These are phyloP conservation scores for Microascus cirrosus DNA, from an alignment of 2,329 filamentous ascomycete species.

Conservation along the genomic window DNA sequence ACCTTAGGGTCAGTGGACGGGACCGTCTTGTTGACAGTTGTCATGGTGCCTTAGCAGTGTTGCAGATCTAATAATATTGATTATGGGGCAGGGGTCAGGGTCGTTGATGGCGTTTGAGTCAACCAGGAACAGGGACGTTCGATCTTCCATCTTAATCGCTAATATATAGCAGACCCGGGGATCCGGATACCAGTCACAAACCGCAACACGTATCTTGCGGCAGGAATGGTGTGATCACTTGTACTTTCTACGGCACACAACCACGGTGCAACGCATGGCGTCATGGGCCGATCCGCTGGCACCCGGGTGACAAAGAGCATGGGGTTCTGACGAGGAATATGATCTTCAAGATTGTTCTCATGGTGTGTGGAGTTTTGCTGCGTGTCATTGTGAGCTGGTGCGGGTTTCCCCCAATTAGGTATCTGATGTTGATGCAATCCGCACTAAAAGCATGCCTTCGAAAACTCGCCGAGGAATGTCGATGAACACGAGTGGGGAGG, in stretches of 20 bases:
- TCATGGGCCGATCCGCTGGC: not conserved
- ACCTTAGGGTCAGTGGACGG: conserved; percentile 21
- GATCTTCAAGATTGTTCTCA: too few species aligned
- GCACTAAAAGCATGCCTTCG: not conserved
- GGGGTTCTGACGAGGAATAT: too few species aligned
- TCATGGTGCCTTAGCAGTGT: not conserved
- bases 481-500: not conserved
- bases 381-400: not conserved
- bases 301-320: not conserved
- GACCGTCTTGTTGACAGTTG: conserved; percentile 7
- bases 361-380: not conserved
- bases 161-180: too few species aligned
- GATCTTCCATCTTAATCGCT: too few species aligned
- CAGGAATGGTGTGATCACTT: not conserved
- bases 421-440: not conserved
- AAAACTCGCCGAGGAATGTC: not conserved
- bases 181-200: not conserved
- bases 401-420: not conserved
- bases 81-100: too few species aligned
- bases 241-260: not conserved
- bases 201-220: not conserved
- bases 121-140: too few species aligned
- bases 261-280: not conserved
- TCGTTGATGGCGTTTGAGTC: too few species aligned
- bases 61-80: not conserved